phyloP scores from a whole-genome alignment of 2,329 filamentous ascomycete species.

The Pyrenophora tritici-repentis region DNA sequence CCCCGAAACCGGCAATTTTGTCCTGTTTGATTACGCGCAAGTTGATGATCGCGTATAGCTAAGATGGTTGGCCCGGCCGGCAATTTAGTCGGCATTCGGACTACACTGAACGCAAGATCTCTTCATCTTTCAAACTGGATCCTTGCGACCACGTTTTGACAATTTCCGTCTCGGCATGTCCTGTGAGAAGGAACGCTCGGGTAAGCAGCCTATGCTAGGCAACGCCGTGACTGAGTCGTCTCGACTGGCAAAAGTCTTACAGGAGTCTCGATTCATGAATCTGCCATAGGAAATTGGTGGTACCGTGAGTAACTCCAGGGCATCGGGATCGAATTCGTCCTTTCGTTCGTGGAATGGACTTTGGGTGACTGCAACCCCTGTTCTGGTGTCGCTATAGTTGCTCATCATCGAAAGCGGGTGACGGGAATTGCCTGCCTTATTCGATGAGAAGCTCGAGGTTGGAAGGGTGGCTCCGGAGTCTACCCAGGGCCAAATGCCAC shows the following conservation, averaged over 20 bases:
- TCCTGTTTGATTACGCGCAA: too few relatives aligned
- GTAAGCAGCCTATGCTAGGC: constrained; percentile 23
- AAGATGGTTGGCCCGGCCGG: too few relatives aligned
- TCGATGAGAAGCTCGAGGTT: constrained; percentile 1
- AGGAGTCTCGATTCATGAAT: background rate
- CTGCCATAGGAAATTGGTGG: background rate
- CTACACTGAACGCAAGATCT: background rate
- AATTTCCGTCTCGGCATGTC: background rate
- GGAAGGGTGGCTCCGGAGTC: constrained; percentile 2
- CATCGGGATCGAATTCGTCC: background rate
- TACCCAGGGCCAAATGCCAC: constrained; percentile 11
- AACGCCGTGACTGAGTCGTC: constrained; percentile 18
- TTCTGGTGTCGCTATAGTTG: constrained; percentile 13
- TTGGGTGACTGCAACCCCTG: constrained; percentile 7
- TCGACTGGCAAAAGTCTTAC: background rate
- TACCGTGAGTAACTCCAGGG: constrained; percentile 1
- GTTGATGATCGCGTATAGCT: too few relatives aligned
- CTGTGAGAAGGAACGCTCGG: constrained; percentile 17
- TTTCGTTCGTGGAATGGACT: constrained; percentile 9
- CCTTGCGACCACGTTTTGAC: background rate
- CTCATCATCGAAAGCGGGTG: constrained; percentile 14
- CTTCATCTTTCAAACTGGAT: background rate
- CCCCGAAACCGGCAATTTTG: too few relatives aligned
- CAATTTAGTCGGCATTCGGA: too few relatives aligned
- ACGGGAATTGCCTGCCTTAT: constrained; percentile 6